phyloP scores from a whole-genome alignment of 2,329 filamentous ascomycete species.

The Hypoxylon sp. region DNA sequence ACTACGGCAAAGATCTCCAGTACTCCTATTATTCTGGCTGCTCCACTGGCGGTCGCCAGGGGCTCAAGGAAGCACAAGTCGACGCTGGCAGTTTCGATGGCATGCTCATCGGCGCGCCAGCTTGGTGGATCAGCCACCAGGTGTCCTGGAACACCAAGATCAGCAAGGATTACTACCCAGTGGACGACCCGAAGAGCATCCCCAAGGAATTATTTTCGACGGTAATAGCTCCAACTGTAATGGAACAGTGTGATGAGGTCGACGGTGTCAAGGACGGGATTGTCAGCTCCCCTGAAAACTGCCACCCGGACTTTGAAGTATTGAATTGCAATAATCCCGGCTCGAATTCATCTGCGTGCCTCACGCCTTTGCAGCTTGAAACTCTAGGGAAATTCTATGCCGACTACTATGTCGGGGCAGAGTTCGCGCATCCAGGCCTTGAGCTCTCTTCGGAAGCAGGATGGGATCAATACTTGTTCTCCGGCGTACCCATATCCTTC shows the following conservation, averaged over 20 bases:
- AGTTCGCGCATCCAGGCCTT: conserved; percentile 35
- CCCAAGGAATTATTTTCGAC: conserved; percentile 50
- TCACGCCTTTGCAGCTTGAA: conserved; percentile 59
- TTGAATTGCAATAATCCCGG: conserved; percentile 52
- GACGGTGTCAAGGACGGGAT: conserved; percentile 59
- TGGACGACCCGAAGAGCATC: conserved; percentile 51
- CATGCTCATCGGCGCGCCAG: conserved; percentile 60
- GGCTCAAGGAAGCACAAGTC: conserved; percentile 60
- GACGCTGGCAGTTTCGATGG: conserved; percentile 62
- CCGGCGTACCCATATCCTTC: conserved; percentile 15
- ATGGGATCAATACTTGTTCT: conserved; percentile 12
- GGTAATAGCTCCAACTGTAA: conserved; percentile 51
- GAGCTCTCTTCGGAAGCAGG: conserved; percentile 31
- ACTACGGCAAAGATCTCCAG: conserved; percentile 56
- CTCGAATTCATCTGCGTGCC: conserved; percentile 53
- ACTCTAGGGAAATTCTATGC: conserved; percentile 58
- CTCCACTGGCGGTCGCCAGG: conserved; percentile 66
- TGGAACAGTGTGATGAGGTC: conserved; percentile 57
- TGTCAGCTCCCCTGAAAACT: conserved; percentile 55
- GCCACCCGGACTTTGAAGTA: conserved; percentile 54
- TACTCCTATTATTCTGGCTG: conserved; percentile 66
- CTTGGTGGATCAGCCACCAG: conserved; percentile 46
- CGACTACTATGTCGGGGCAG: conserved; percentile 23
- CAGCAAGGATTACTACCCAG: conserved; percentile 44
- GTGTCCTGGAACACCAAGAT: conserved; percentile 48